phyloP scores from a whole-genome alignment of 768 basidiomycete species.

The Phylloporus sp. region DNA sequence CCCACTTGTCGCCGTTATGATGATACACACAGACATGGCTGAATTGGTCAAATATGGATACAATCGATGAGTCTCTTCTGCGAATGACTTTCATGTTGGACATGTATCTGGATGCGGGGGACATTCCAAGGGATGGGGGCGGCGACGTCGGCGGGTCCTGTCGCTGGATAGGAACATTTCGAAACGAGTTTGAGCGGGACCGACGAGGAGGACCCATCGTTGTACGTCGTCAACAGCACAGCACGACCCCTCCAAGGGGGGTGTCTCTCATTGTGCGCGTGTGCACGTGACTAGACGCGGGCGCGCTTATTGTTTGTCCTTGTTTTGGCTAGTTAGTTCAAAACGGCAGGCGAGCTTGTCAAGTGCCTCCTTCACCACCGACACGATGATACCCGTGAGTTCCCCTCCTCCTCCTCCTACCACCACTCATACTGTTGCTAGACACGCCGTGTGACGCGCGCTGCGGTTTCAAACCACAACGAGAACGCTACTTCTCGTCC shows the following conservation, averaged over 20 bases:
- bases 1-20: conserved; percentile 72
- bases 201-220: conserved; percentile 26
- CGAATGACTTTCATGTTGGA: conserved; percentile 80
- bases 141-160: not conserved
- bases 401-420: not conserved
- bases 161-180: conserved; percentile 6
- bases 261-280: conserved; percentile 6
- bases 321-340: conserved; percentile 36
- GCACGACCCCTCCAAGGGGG: conserved; percentile 19
- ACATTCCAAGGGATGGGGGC: conserved; percentile 44
- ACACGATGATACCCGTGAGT: conserved; percentile 44
- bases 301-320: conserved; percentile 33
- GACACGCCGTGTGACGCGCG: conserved; percentile 64
- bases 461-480: conserved; percentile 49
- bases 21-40: conserved; percentile 83
- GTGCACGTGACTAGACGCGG: conserved; percentile 35
- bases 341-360: conserved; percentile 30
- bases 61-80: conserved; percentile 74
- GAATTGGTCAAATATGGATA: conserved; percentile 82
- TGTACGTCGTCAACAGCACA: not conserved
- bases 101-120: conserved; percentile 61
- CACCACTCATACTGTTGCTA: conserved; percentile 20
- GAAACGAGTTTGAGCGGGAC: conserved; percentile 28
- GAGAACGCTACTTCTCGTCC: conserved; percentile 71
- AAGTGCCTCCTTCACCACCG: conserved; percentile 31